Base-by-base conservation (phyloP, 805 yeast genomes). In the Candida manassasensis region DNA sequence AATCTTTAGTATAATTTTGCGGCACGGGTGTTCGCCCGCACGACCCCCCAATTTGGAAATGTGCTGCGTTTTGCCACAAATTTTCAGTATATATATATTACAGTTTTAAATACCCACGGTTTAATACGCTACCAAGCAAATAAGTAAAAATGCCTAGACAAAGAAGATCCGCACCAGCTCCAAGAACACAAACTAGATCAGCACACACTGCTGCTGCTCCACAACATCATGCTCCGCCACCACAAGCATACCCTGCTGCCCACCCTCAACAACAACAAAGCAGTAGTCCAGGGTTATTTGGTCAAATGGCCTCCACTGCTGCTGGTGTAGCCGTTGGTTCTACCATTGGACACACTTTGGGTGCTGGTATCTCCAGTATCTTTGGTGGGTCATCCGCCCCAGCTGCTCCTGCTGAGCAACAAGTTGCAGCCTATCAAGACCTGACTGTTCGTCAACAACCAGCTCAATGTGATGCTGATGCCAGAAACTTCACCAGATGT, bases 311-410 rank as follows among this genome's bases (percentile, higher is more conserved):
- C 26, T 73, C 95, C 32, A 93, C 98, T 32, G 98, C 98, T 37
- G 98, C 97, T 33, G 98, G 98, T 80, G 98, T 93, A 29, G 98
- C 97, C 36, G 97, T 93, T 38, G 98, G 98, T 53, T 86, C 96
- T 35, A 82, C 97, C 42, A 81, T 90, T 37, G 98, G 98, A 43
- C 98, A 93, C 73, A 87, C 97, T 27, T 49, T 90, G 40, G 97
- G 97, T 67, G 95, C 95, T 43, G 97, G 97, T 53, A 69, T 93
- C 51, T 80, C 95, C 34, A 74, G 86, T 34, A 65, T 93, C 75
- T 90, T 90, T 53, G 87, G 95, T 36, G 95, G 95, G 37, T 75
- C 85, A 25, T 61, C 79, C 19, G 62, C 70, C 19, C 65, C 74
- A 30, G 69, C 72, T n/a, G 75, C 68, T 19, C 75, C 66, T 29